These are phyloP conservation scores for Sedum album DNA, from an alignment of 164 flowering plant species.

Conservation along the genomic window DNA sequence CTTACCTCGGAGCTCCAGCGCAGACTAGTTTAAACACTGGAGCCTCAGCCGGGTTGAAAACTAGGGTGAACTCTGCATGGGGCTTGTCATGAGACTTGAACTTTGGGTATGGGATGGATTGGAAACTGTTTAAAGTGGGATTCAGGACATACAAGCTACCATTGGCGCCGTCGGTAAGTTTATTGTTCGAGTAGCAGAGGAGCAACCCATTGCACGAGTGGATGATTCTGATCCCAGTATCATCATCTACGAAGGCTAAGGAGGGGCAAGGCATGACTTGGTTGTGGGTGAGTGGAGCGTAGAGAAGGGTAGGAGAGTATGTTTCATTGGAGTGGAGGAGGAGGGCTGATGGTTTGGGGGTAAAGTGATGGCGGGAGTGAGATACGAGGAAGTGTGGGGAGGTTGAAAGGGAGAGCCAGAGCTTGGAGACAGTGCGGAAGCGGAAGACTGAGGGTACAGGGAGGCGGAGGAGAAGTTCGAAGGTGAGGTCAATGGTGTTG, in stretches of 20 bases:
- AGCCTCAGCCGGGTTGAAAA: background rate
- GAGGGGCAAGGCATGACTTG: background rate
- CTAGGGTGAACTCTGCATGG: background rate
- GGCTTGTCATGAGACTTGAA: background rate
- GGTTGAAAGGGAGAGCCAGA: constrained; percentile 1
- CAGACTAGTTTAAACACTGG: background rate
- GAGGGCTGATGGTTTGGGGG: constrained; percentile 3
- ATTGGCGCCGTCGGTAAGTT: background rate
- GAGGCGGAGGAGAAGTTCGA: constrained; percentile 2
- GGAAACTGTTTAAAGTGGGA: background rate
- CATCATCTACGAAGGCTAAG: background rate
- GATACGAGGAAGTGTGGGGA: background rate
- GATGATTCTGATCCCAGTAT: background rate
- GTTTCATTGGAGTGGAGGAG: constrained; percentile 6
- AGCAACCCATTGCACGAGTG: constrained; percentile 1
- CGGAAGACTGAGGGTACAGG: background rate
- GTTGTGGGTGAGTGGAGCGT: constrained; percentile 2
- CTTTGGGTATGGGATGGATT: background rate
- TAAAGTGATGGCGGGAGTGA: background rate
- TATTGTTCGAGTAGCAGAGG: constrained; percentile 1
- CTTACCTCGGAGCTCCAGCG: constrained; percentile 2
- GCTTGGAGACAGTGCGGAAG: constrained; percentile 2
- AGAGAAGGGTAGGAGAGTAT: background rate
- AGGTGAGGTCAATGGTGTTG: constrained; percentile 3
- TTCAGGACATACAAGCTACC: constrained; percentile 1